These are phyloP conservation scores for Stemphylium beticola DNA, from an alignment of 2,329 filamentous ascomycete species.

Conservation along the genomic window DNA sequence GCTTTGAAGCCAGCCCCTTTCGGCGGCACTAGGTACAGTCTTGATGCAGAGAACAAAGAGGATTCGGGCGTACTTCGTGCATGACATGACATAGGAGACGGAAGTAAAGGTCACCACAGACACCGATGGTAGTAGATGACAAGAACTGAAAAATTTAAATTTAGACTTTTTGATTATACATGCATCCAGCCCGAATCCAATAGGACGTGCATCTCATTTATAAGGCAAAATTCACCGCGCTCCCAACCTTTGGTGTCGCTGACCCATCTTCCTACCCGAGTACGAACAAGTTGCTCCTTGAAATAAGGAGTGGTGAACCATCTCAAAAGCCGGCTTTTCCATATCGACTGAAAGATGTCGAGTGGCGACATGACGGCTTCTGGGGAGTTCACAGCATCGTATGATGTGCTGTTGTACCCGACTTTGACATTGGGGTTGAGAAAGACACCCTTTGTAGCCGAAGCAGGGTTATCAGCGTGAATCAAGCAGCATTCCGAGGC, in stretches of 20 bases:
- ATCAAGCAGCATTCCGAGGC: conserved; percentile 82
- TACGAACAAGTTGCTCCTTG: conserved; percentile 16
- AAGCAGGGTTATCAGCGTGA: conserved; percentile 71
- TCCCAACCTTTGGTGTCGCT: conserved; percentile 23
- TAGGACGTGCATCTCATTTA: conserved; percentile 51
- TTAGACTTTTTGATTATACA: conserved; percentile 24
- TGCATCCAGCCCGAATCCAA: conserved; percentile 47
- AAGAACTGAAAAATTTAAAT: too few relatives aligned
- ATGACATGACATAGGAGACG: too few relatives aligned
- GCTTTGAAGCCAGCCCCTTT: too few relatives aligned
- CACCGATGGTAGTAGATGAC: too few relatives aligned
- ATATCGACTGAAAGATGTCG: conserved; percentile 15
- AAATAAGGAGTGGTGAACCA: conserved; percentile 15
- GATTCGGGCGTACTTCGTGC: too few relatives aligned
- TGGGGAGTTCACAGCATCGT: conserved; percentile 23
- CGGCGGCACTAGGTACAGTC: too few relatives aligned
- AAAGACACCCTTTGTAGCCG: conserved; percentile 62
- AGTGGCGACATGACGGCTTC: conserved; percentile 16
- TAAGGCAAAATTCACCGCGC: conserved; percentile 39
- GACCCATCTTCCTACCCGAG: conserved; percentile 18
- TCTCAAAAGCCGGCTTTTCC: conserved; percentile 19
- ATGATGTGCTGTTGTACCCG: conserved; percentile 60
- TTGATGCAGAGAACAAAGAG: too few relatives aligned
- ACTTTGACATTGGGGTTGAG: conserved; percentile 74
- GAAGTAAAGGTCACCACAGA: too few relatives aligned